Evolutionary conservation across 176 grass and related monocot species (phyloP).

Genomic region (Otatea glauca): DNA sequence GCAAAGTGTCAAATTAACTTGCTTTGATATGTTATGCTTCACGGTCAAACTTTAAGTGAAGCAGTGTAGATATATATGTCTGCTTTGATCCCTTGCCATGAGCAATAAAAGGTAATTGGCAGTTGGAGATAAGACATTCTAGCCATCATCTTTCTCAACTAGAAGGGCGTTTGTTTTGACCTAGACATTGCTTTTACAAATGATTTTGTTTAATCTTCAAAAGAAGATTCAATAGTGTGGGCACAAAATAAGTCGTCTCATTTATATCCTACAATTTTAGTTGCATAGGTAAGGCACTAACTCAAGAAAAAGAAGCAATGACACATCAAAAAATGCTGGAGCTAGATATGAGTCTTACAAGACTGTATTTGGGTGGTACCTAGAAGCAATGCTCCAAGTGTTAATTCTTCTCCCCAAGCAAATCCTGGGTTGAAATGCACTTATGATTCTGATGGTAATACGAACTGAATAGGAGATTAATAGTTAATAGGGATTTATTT

Average conservation of each 20-base stretch:
- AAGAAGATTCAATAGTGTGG: neutral
- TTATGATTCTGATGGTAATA: neutral
- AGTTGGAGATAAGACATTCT: neutral
- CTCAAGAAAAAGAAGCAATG: neutral
- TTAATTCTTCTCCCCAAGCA: neutral
- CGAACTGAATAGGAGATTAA: neutral
- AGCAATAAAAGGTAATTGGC: neutral
- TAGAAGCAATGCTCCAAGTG: neutral
- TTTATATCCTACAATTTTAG: neutral
- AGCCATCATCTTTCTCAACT: neutral
- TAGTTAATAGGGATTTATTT: neutral
- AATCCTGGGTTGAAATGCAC: neutral
- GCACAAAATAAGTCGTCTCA: neutral
- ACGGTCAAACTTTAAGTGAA: neutral
- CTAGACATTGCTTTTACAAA: neutral
- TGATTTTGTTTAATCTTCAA: neutral
- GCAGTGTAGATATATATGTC: neutral
- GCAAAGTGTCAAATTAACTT: neutral
- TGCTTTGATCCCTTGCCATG: neutral
- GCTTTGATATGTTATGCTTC: neutral
- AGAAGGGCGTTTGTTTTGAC: neutral
- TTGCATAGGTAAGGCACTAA: neutral
- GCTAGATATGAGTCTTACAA: neutral
- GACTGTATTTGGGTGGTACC: neutral
- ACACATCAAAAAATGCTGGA: neutral